phyloP scores from a whole-genome alignment of 768 basidiomycete species.

The Phylloporus rhodoxanthus region DNA sequence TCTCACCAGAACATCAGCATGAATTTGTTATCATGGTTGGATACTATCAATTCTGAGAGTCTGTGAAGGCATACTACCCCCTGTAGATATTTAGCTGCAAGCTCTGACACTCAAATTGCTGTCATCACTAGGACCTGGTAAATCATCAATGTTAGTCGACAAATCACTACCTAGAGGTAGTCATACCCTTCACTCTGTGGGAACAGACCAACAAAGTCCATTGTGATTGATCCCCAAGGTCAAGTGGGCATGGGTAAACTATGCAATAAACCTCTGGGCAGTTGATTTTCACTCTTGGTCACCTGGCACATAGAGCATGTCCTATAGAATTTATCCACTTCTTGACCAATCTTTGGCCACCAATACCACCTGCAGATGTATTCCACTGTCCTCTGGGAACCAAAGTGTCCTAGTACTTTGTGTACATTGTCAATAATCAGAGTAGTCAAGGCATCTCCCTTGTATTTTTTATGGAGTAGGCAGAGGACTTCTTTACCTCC shows the following conservation, averaged over 20 bases:
- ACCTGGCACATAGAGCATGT: slow-evolving; percentile 10
- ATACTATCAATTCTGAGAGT: too few species aligned
- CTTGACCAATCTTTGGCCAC: slow-evolving; percentile 33
- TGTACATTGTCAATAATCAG: too few species aligned
- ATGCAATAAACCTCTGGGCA: not conserved
- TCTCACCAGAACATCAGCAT: too few species aligned
- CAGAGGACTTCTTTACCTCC: too few species aligned
- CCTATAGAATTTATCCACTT: slow-evolving; percentile 26
- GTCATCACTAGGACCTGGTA: slow-evolving; percentile 18
- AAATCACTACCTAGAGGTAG: slow-evolving; percentile 21
- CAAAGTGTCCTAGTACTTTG: too few species aligned
- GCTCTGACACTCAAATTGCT: not conserved
- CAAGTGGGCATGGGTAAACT: slow-evolving; percentile 2
- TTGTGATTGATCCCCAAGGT: slow-evolving; percentile 13
- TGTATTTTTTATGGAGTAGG: too few species aligned
- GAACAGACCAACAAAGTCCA: slow-evolving; percentile 19
- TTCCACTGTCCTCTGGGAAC: too few species aligned
- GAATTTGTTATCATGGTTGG: too few species aligned
- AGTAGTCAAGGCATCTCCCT: too few species aligned
- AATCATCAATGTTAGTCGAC: slow-evolving; percentile 21
- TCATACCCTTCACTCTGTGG: slow-evolving; percentile 17
- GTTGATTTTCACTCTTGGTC: slow-evolving; percentile 11
- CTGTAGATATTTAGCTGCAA: slow-evolving; percentile 8
- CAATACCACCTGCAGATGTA: slow-evolving; percentile 11
- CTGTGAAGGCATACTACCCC: too few species aligned